Evolutionary conservation across 2,329 filamentous ascomycete genomes (phyloP), one percentile per base, ranked within the genome.

Genomic region (Alternaria tenuissima): DNA sequence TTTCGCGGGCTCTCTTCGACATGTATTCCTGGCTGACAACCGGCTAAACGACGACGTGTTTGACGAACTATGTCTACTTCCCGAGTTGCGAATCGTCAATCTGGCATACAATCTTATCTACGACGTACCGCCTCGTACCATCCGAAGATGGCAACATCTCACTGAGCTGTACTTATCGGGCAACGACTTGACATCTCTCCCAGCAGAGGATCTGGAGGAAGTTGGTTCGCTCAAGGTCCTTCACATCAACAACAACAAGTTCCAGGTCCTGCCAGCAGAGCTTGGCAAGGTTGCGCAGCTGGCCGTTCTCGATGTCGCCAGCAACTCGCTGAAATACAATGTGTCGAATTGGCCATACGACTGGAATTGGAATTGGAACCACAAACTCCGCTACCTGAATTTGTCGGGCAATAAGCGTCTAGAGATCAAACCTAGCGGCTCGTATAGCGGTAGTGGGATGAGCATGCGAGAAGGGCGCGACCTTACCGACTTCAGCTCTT

Each of bases 311-410:
- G 95, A 99, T 79, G 96, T 96, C 64, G 94, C 94, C 62, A 97
- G 92, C 84, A 99, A 99, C 75, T 89, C 88, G 22, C 84, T 99
- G 58, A 99, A 98, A 79, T 99, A 99, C 85, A 99, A 99, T 76
- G 96, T 99, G 48, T 95, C 93, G 30, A 99, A 99, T 74, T 97
- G 96, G 85, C 95, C 94, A 0, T 99, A 99, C 76, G 95, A 99
- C 76, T 99, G 95, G 95, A 99, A 99, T 73, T 99, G 95, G 95
- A 98, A 98, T 74, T 92, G 95, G 85, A 99, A 99, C 73, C 92
- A 91, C 49, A 96, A 97, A 71, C 82, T 99, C 66, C 91, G 94
- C 64, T 99, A 96, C 74, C 89, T 99, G 64, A 99, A 98, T 74
- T 84, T 99, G 73, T 98, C 94, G 0, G 95, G 95, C 52, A 99